Evolutionary conservation across 345 rosid genomes (phyloP), one percentile per base, ranked within the genome.

Genomic region (Limnanthes douglasii): DNA sequence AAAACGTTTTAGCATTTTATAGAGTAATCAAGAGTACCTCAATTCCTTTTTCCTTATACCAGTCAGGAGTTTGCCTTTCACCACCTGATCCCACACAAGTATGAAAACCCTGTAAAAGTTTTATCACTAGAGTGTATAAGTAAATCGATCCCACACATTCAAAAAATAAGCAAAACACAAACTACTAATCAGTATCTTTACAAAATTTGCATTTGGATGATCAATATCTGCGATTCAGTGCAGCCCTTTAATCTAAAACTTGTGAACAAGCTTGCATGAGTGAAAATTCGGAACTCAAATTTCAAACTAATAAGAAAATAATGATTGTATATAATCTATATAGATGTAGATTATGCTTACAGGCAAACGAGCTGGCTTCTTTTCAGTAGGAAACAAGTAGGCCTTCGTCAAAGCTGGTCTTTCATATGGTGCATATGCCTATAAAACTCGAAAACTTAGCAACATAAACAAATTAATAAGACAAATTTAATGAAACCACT

Each of bases 21-120:
- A 31, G 33, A 31, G 50, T 5, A 21, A 54, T 15, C 25, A 43
- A 4, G 35, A 34, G 29, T 37, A 78, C 97, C 95, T 88, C 95
- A 38, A 88, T 88, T 35, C 97, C 95, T 66, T 88, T 88, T 75
- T 83, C 86, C 54, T 76, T 70, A 34, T 83, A 88, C 95, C 95
- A 83, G 3, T 83, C 93, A 1, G 94, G 78, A 48, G 84, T 79
- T 61, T 83, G 95, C 57, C 95, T 79, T 41, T 83, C 95, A 15
- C 93, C 97, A 31, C 95, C 95, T 43, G 90, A 72, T 46, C 97
- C 95, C 62, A 88, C 95, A 60, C 97, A 79, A 33, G 97, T 88
- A 56, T 88, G 97, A 65, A 88, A 88, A 10, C 97, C 92, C 92
- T 88, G 53, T 24, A 29, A 33, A 22, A 31, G 35, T 41, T 45